Conservation (phyloP, 768 basidiomycete genomes). For the Boletus sp. region DNA sequence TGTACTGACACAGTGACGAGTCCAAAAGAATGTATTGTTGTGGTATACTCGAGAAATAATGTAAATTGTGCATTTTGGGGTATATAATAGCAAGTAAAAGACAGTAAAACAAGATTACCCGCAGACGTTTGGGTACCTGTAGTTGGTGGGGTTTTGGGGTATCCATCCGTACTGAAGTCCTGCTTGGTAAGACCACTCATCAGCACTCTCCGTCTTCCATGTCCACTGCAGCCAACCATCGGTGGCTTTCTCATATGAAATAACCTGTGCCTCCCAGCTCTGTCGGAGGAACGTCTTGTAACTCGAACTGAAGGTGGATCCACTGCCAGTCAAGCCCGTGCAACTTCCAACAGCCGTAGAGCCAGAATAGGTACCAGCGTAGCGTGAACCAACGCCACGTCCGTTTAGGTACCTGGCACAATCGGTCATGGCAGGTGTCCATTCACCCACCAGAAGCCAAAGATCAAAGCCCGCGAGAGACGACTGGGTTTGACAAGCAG, state of each 20-base stretch:
- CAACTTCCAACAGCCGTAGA: constrained; percentile 74
- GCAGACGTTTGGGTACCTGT: constrained; percentile 64
- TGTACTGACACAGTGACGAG: background rate
- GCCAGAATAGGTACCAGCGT: constrained; percentile 62
- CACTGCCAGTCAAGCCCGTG: constrained; percentile 68
- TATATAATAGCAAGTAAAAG: background rate
- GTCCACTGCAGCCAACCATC: constrained; percentile 81
- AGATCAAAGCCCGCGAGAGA: constrained; percentile 55
- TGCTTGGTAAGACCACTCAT: constrained; percentile 89
- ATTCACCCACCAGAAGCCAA: constrained; percentile 88
- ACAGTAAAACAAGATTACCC: constrained; percentile 19
- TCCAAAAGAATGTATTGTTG: background rate
- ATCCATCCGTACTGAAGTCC: constrained; percentile 85
- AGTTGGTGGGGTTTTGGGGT: constrained; percentile 54
- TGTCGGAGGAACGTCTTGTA: constrained; percentile 84
- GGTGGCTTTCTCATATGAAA: constrained; percentile 60
- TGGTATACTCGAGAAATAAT: background rate
- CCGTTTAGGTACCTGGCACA: constrained; percentile 70
- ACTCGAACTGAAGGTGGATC: constrained; percentile 64
- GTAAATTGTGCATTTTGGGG: background rate
- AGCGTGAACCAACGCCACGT: constrained; percentile 65
- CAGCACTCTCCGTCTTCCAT: constrained; percentile 80
- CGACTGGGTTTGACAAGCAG: constrained; percentile 51
- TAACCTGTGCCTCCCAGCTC: constrained; percentile 83
- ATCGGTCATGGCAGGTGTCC: constrained; percentile 75